Base-by-base conservation (phyloP, 2,329 filamentous ascomycete genomes). In the Clarireedia monteithiana region DNA sequence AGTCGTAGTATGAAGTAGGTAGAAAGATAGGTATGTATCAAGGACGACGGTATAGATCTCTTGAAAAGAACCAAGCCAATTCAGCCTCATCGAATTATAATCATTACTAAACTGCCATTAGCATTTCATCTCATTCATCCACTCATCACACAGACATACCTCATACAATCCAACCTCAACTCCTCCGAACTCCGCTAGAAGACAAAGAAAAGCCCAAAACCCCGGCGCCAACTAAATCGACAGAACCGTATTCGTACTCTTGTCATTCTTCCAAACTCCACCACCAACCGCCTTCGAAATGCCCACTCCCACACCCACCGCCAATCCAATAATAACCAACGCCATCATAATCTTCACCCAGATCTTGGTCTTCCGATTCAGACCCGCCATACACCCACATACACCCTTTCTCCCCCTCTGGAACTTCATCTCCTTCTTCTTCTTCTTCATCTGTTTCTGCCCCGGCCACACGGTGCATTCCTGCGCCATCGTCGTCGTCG, bases 381-480 rank as follows among this genome's bases (percentile, higher is more conserved):
- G 73, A 34, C 70, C 68, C 46, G 77, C 76, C 70, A 84, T 72
- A 59, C 75, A 80, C 55, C 75, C 75, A 68, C 80, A 82, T 12
- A 62, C 26, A 54, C 72, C 75, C 60, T 73, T 73, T 71, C 81
- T 81, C 58, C 77, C 75, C 23, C 74, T 75, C 71, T 81, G 81
- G 58, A 77, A 75, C 20, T 74, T 76, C 78, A 78, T 77, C 10
- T 73, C 76, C 69, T 78, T 79, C 59, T 79, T 79, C 72, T 82
- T 81, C 58, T 75, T 73, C 68, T 78, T 80, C 80, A 82, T 83
- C 65, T 83, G 76, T 24, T 77, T 74, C 65, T 81, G 76, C 56
- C 78, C 77, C 5, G 82, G 82, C 82, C 82, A 85, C 17, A 83
- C 79, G 46, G 77, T 73, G 63, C 75, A 78, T 58, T 84, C 79